These are phyloP conservation scores for Xylariaceae sp. DNA, from an alignment of 2,329 filamentous ascomycete genomes.

Conservation along the genomic window DNA sequence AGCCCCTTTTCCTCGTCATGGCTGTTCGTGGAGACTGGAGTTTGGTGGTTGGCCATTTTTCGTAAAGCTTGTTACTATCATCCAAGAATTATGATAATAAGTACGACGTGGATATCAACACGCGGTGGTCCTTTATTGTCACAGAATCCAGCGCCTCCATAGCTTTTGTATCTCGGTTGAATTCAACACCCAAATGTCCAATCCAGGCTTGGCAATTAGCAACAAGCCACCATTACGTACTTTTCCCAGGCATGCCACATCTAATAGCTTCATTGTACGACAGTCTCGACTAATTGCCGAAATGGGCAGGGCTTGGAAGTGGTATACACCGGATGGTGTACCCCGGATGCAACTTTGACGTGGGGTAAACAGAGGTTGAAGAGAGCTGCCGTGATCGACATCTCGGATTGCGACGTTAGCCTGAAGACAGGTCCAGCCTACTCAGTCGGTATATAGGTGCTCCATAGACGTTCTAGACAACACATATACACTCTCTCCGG, in stretches of 20 bases:
- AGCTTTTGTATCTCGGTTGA: not conserved
- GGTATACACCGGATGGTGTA: not conserved
- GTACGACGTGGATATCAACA: not conserved
- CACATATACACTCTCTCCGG: not conserved
- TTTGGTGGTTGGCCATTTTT: slow-evolving; percentile 24
- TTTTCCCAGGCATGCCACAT: not conserved
- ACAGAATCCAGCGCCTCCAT: not conserved
- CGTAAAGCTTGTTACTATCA: not conserved
- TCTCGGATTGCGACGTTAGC: not conserved
- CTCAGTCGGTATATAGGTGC: not conserved
- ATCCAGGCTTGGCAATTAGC: not conserved
- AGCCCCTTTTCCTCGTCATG: slow-evolving; percentile 41
- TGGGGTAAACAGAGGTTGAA: not conserved
- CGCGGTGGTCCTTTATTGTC: not conserved
- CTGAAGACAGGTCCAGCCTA: not conserved
- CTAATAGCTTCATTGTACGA: not conserved
- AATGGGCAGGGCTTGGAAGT: not conserved
- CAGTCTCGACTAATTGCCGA: not conserved
- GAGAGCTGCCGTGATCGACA: not conserved
- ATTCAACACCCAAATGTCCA: not conserved
- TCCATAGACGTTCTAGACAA: not conserved
- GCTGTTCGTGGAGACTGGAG: slow-evolving; percentile 4
- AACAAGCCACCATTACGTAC: not conserved
- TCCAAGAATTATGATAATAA: not conserved
- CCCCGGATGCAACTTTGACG: not conserved